phyloP scores from a whole-genome alignment of 768 basidiomycete species.

The Dacryopinax primogenitus region DNA sequence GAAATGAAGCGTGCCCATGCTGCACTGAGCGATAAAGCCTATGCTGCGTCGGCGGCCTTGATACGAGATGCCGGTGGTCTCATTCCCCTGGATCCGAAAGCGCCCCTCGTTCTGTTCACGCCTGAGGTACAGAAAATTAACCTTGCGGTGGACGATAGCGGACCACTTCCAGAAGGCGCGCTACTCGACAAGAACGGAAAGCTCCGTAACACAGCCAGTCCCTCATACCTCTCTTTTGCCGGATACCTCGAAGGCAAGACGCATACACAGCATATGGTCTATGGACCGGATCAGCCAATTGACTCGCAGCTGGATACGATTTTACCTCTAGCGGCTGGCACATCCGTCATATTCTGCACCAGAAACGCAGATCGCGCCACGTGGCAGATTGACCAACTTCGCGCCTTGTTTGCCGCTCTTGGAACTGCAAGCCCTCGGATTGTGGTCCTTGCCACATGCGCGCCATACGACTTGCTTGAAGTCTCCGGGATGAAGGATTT shows the following conservation, averaged over 20 bases:
- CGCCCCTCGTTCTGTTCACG: conserved; percentile 38
- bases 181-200: conserved; percentile 33
- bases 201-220: conserved; percentile 45
- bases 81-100: conserved; percentile 28
- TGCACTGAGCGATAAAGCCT: conserved; percentile 36
- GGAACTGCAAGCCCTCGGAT: conserved; percentile 25
- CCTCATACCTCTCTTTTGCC: conserved; percentile 42
- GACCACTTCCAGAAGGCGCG: conserved; percentile 29
- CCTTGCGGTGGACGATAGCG: conserved; percentile 44
- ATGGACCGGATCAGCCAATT: conserved; percentile 22
- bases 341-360: conserved; percentile 40
- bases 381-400: conserved; percentile 42
- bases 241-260: conserved; percentile 23
- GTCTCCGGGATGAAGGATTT: conserved; percentile 9
- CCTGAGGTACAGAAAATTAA: conserved; percentile 48
- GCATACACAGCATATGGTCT: conserved; percentile 37
- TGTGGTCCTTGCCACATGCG: conserved; percentile 46
- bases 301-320: conserved; percentile 9
- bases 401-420: conserved; percentile 20
- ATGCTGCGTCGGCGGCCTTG: conserved; percentile 37
- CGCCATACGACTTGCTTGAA: conserved; percentile 48
- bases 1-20: conserved; percentile 32
- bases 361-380: conserved; percentile 40
- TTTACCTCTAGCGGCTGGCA: conserved; percentile 14
- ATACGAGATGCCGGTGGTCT: conserved; percentile 31